Base-by-base conservation (phyloP, 352 stramenopile genomes). In the Globisporangium acanthophoron region DNA sequence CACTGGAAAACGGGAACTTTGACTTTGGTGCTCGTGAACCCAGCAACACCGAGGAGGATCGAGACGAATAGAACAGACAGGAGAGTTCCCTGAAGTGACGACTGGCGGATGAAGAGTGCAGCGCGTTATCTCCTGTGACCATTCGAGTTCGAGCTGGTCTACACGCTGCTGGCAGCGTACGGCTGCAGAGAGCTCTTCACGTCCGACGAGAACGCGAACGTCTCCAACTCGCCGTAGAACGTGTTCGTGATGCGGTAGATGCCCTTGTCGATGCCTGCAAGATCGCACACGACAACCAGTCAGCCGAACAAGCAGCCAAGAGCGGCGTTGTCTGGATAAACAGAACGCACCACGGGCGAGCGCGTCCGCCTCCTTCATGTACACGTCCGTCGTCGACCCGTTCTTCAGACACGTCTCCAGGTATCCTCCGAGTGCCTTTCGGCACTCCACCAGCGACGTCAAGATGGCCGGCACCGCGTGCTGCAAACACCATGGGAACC, bases 171-270 rank as follows among this genome's bases (percentile, higher is more conserved):
- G 46, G 56, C 69, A 8, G 59, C 52, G 58, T 86, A 91, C 45
- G 74, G 57, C 46, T 67, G 58, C 35, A 91, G 59, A 20, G 73
- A 65, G 27, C 69, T 67, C 62, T 85, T 83, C 20, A 89, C 74
- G 16, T 47, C 61, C 0, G 73, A 54, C 24, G 78, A 62, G 45
- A 88, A 85, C 31, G 64, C 62, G 56, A 88, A 88, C 39, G 77
- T 68, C 21, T 72, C 67, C 37, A 90, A 58, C 29, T 90, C 81
- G 40, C 64, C 65, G 65, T 76, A 76, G 63, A 90, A 92, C 56
- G 82, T 69, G 41, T 81, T 64, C 5, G 77, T 85, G 65, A 92
- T 87, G 65, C 74, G 76, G 77, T 88, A 86, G 67, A 90, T 87
- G 62, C 78, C 79, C 57, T 81, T 88, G 61, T 92, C 81, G 46